Evolutionary conservation across 1,139 yeast genomes (phyloP).

Genomic region (Nakaseomyces uthaithaninus): DNA sequence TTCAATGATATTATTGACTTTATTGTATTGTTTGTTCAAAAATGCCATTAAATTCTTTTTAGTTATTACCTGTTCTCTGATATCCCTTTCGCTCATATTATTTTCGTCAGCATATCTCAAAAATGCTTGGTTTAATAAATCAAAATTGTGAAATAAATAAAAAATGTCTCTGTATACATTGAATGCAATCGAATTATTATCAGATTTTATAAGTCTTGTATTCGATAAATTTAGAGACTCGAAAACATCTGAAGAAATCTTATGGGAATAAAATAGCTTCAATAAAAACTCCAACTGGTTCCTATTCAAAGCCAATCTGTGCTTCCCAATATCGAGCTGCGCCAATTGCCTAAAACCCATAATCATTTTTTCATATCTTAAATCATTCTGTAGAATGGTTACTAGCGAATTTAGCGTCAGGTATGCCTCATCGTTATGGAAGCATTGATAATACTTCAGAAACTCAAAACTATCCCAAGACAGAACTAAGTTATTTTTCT

Average conservation of each 20-base stretch:
- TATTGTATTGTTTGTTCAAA: constrained; percentile 32
- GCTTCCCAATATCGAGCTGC: constrained; percentile 22
- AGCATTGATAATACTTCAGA: constrained; percentile 26
- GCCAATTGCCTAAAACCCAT: constrained; percentile 27
- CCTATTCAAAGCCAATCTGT: constrained; percentile 30
- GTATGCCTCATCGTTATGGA: constrained; percentile 19
- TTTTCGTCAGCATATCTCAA: constrained; percentile 30
- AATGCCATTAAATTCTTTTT: constrained; percentile 34
- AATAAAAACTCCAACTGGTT: constrained; percentile 32
- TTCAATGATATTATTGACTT: constrained; percentile 34
- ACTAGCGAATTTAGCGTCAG: constrained; percentile 32
- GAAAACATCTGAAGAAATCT: constrained; percentile 32
- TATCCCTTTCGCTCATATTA: constrained; percentile 24
- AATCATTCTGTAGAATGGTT: constrained; percentile 34
- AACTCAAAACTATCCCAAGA: constrained; percentile 32
- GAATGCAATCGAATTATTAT: constrained; percentile 30
- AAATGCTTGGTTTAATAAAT: constrained; percentile 34
- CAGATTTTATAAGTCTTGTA: constrained; percentile 24
- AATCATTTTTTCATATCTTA: constrained; percentile 31
- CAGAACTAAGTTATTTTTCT: constrained; percentile 25
- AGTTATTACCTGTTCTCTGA: constrained; percentile 28
- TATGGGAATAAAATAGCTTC: constrained; percentile 32
- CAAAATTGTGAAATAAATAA: constrained; percentile 35
- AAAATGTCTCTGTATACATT: constrained; percentile 35
- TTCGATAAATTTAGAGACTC: constrained; percentile 31